Conservation (phyloP, 208 protist genomes). For the Leishmania gerbilli region DNA sequence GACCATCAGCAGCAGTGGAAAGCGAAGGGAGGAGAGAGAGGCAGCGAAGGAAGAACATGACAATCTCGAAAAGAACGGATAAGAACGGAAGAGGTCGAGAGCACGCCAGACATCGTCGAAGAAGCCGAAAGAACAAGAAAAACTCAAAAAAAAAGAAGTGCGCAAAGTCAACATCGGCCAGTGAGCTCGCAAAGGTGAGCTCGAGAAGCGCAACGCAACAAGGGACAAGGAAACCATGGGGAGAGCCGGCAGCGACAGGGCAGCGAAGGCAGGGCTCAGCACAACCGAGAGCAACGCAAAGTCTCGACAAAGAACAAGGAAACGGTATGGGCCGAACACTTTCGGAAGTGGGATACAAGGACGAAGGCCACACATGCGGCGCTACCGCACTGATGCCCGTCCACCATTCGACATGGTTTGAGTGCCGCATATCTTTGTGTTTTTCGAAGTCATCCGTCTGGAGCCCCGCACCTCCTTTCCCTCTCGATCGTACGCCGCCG, state of each 20-base stretch:
- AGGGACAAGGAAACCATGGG: background rate
- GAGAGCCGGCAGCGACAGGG: background rate
- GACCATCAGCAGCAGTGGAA: background rate
- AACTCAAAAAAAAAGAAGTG: background rate
- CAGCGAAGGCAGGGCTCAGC: background rate
- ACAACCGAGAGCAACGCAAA: background rate
- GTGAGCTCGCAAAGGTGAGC: background rate
- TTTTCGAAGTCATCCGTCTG: background rate
- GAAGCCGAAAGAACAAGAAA: background rate
- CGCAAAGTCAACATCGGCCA: background rate
- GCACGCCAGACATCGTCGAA: conserved; percentile 2
- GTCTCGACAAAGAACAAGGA: background rate
- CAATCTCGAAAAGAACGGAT: background rate
- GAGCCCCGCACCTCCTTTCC: background rate
- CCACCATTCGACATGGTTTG: background rate
- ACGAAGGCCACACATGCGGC: background rate
- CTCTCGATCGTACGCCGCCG: background rate
- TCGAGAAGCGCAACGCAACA: background rate
- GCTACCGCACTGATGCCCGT: background rate
- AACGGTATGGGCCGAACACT: background rate
- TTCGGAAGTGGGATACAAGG: background rate
- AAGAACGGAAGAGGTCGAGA: background rate
- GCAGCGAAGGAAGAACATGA: background rate
- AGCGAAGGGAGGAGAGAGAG: conserved; percentile 5
- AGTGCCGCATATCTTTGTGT: background rate